Base-by-base conservation (phyloP, 108 stramenopile species). In the Nannochloropsis salina region DNA sequence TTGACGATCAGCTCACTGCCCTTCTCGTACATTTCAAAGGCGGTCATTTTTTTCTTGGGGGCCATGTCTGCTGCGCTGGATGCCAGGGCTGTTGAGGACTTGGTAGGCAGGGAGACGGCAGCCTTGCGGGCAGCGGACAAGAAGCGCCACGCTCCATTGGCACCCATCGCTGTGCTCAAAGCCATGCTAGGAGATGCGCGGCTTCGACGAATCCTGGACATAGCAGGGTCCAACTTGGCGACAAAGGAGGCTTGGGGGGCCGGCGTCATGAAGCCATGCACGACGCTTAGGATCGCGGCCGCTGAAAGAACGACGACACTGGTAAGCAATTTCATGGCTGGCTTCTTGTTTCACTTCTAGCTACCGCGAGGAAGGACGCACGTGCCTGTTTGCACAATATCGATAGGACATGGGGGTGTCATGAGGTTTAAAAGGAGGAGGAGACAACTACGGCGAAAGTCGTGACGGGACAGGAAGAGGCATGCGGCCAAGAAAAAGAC, bases 1-100 rank as follows among this genome's bases (percentile, higher is more conserved):
- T 93, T 96, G 80, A 95, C 96, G 84, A 95, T 94, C 42, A 93
- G 91, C 79, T 94, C 93, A 80, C 95, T 93, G 3, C 92, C 93
- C 85, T 94, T 96, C 81, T 90, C 90, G 86, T 96, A 96, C 20
- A 89, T 93, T 83, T 95, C 94, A 89, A 96, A 95, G 43, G 82
- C 41, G 44, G 80, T 84, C 80, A 45, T 88, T 82, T 86, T 86
- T 44, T 82, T 43, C 18, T 15, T 15, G n/a, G 82, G 18, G n/a
- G 15, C 8, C 83, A 42, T 12, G 43, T 12, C 83, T 4, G 42
- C 43, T 44, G 83, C 44, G 42, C 42, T 84, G 2, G 42, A 43
- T 21, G 31, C 44, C 44, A 44, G 21, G 3, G 44, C 61, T n/a
- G 61, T 74, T n/a, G 61, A n/a, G 20, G 61, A 74, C 8, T 74